These are phyloP conservation scores for Poronia punctata DNA, from an alignment of 495 filamentous ascomycete species.

Conservation along the genomic window DNA sequence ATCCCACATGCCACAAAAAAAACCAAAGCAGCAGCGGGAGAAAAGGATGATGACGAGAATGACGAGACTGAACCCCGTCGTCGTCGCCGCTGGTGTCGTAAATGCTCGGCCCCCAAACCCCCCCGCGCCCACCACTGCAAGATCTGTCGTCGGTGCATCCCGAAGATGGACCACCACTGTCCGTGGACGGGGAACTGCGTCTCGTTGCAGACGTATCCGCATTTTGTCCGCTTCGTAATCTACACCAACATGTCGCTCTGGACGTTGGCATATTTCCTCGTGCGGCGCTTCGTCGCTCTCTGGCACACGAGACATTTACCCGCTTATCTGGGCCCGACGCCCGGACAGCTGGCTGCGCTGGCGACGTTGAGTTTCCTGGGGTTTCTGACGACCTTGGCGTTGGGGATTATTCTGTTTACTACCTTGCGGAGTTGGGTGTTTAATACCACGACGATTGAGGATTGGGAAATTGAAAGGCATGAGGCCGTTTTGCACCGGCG, in stretches of 20 bases:
- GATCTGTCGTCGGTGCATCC: slow-evolving; percentile 79
- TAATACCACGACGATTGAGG: slow-evolving; percentile 76
- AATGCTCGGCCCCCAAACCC: slow-evolving; percentile 76
- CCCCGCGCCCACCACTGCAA: slow-evolving; percentile 90
- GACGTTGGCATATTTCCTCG: slow-evolving; percentile 52
- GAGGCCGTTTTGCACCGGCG: slow-evolving; percentile 63
- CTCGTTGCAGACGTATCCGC: slow-evolving; percentile 79
- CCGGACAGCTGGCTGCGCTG: slow-evolving; percentile 55
- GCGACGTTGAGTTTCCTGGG: slow-evolving; percentile 57
- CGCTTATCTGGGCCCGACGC: slow-evolving; percentile 72
- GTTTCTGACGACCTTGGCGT: slow-evolving; percentile 55
- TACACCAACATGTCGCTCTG: slow-evolving; percentile 67
- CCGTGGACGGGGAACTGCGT: slow-evolving; percentile 95
- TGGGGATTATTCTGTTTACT: slow-evolving; percentile 56
- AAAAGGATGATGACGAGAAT: slow-evolving; percentile 6
- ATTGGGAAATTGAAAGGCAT: slow-evolving; percentile 88
- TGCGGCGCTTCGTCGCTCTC: slow-evolving; percentile 50
- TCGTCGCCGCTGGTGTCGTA: slow-evolving; percentile 65
- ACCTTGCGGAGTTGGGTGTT: slow-evolving; percentile 34
- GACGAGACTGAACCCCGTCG: slow-evolving; percentile 9
- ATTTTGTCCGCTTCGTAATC: slow-evolving; percentile 83
- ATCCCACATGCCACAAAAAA: slow-evolving; percentile 21
- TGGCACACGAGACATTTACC: slow-evolving; percentile 64
- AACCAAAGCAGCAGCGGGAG: slow-evolving; percentile 4
- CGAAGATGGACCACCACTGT: slow-evolving; percentile 98